Conservation (phyloP, 345 rosid species). For the Salix suchowensis region DNA sequence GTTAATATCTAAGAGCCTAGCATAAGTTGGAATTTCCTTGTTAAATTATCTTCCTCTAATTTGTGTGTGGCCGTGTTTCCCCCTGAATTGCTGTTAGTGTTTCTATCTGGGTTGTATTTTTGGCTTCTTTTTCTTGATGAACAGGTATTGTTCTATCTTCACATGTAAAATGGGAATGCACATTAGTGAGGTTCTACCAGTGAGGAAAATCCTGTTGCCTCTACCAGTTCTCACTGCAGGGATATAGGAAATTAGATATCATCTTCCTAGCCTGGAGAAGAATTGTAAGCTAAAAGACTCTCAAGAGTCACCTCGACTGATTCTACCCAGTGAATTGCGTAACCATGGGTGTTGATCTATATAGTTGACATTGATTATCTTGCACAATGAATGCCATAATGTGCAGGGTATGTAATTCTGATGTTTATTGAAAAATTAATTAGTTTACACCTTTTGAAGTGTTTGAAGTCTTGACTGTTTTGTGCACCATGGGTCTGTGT, state of each 20-base stretch:
- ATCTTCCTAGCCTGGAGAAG: background rate
- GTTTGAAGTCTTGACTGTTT: background rate
- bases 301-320: background rate
- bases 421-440: background rate
- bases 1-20: background rate
- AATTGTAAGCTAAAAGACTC: background rate
- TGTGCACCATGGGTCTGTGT: background rate
- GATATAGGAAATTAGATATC: background rate
- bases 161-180: background rate
- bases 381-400: background rate
- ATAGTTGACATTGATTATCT: background rate
- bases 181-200: background rate
- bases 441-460: background rate
- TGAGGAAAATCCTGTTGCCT: background rate
- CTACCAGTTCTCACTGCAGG: background rate
- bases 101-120: background rate
- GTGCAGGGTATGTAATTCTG: background rate
- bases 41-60: background rate
- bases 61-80: background rate
- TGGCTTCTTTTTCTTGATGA: background rate
- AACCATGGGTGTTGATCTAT: background rate
- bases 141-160: background rate
- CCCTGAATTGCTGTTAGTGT: background rate
- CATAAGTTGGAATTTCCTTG: background rate
- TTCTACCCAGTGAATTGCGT: background rate